Conservation (phyloP, 768 basidiomycete genomes). For the Nidula microcarpa region DNA sequence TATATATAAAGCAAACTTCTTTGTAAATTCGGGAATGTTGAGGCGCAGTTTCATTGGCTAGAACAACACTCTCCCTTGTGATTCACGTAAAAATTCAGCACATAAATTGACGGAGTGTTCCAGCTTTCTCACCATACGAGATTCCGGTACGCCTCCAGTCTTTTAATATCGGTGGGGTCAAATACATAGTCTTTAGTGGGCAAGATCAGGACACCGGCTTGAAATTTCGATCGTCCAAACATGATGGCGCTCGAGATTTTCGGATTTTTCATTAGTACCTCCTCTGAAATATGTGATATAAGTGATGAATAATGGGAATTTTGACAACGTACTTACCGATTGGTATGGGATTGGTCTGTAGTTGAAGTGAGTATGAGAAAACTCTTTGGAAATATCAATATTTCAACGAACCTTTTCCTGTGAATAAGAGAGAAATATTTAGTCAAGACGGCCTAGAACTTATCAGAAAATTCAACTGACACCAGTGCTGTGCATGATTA, state of each 20-base stretch:
- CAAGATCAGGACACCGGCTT: background rate
- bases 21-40: background rate
- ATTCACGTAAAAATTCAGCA: background rate
- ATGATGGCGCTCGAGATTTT: background rate
- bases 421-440: background rate
- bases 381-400: background rate
- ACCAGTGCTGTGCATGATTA: background rate
- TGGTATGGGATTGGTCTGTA: background rate
- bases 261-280: background rate
- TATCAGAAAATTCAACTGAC: background rate
- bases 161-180: background rate
- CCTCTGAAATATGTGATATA: background rate
- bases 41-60: background rate
- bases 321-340: background rate
- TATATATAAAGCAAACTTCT: background rate
- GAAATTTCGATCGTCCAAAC: background rate
- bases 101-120: background rate
- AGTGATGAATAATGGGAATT: background rate
- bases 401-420: background rate
- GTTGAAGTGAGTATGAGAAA: background rate
- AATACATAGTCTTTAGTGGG: background rate
- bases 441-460: background rate
- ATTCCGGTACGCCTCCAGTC: background rate
- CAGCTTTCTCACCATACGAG: background rate
- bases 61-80: background rate